Evolutionary conservation across 176 grass and related monocot species (phyloP).

Genomic region (Puccinellia tenuiflora): DNA sequence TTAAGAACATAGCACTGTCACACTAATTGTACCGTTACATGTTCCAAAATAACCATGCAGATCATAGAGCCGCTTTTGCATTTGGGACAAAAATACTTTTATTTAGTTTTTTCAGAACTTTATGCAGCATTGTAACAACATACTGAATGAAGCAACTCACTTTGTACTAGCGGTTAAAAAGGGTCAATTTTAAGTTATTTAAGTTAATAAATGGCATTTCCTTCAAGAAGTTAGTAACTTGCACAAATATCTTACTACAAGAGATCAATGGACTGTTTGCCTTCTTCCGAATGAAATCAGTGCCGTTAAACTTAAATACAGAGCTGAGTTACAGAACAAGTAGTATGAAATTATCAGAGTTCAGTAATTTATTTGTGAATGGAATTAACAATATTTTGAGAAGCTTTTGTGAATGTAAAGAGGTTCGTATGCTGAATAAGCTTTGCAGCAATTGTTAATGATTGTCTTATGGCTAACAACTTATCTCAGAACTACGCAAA

Average conservation of each 20-base stretch:
- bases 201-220: neutral
- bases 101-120: neutral
- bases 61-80: neutral
- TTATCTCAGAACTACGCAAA: neutral
- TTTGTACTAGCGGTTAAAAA: neutral
- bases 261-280: neutral
- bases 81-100: neutral
- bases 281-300: neutral
- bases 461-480: neutral
- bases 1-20: neutral
- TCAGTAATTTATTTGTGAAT: neutral
- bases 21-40: neutral
- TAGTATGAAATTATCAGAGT: neutral
- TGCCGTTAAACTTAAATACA: neutral
- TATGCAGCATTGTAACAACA: neutral
- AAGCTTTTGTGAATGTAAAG: neutral
- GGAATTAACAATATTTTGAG: neutral
- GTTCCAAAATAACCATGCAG: neutral
- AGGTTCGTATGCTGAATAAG: neutral
- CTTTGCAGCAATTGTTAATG: neutral
- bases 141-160: neutral
- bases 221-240: neutral
- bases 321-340: neutral
- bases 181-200: neutral
- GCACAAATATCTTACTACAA: neutral